Evolutionary conservation across 352 stramenopile genomes (phyloP).

Genomic region (Peronospora belbahrii): DNA sequence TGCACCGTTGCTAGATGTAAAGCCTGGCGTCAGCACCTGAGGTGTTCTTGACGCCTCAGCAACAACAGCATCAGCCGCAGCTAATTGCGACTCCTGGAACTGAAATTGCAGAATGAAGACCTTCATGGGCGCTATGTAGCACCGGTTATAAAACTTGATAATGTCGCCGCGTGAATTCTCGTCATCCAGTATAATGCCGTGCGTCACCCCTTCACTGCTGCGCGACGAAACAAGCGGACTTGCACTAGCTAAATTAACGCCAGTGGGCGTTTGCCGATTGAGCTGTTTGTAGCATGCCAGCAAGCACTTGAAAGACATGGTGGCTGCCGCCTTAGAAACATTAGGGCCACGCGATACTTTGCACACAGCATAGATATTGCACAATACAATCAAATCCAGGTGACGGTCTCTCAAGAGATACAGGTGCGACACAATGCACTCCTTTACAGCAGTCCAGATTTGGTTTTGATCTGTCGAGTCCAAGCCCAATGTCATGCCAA

Average conservation of each 20-base stretch:
- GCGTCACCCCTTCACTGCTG: slow-evolving; percentile 56
- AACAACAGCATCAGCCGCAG: slow-evolving; percentile 57
- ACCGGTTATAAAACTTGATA: slow-evolving; percentile 87
- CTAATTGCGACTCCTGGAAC: slow-evolving; percentile 73
- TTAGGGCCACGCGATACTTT: slow-evolving; percentile 75
- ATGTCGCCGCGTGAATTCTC: slow-evolving; percentile 61
- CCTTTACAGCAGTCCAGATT: slow-evolving; percentile 81
- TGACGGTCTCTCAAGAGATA: slow-evolving; percentile 64
- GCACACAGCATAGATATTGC: slow-evolving; percentile 78
- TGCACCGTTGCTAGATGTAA: slow-evolving; percentile 27
- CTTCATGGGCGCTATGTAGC: slow-evolving; percentile 80
- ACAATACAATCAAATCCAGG: slow-evolving; percentile 76
- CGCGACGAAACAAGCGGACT: slow-evolving; percentile 25
- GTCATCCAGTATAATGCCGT: slow-evolving; percentile 68
- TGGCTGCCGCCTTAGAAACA: slow-evolving; percentile 32
- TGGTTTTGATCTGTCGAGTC: slow-evolving; percentile 75
- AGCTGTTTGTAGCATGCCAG: slow-evolving; percentile 73
- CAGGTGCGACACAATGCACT: slow-evolving; percentile 60
- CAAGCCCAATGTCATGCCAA: slow-evolving; percentile 61
- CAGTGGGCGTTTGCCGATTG: slow-evolving; percentile 26
- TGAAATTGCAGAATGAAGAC: slow-evolving; percentile 83
- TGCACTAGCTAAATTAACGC: slow-evolving; percentile 6
- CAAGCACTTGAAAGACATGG: slow-evolving; percentile 65
- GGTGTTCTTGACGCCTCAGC: slow-evolving; percentile 22
- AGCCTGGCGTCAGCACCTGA: slow-evolving; percentile 29